Conservation (phyloP, 2,329 filamentous ascomycete species). For the Verticillium nonalfalfae region DNA sequence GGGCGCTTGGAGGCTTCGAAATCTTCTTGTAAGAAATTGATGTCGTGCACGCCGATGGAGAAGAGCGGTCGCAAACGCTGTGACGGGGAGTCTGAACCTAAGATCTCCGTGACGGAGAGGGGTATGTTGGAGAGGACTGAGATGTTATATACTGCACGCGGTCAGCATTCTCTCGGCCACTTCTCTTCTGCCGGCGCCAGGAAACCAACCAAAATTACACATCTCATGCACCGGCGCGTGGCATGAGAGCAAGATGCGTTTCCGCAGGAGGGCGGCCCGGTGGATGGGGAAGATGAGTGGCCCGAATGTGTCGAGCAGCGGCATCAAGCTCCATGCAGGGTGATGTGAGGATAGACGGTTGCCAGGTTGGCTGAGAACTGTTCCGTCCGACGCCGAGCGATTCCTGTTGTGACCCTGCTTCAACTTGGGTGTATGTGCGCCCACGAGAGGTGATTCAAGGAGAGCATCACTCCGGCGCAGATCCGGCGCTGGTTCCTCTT, state of each 20-base stretch:
- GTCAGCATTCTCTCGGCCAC: background rate
- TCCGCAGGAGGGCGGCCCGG: conserved; percentile 76
- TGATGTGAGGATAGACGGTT: conserved; percentile 72
- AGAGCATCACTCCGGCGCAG: conserved; percentile 37
- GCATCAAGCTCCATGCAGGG: conserved; percentile 75
- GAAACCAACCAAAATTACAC: conserved; percentile 76
- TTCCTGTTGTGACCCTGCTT: conserved; percentile 44
- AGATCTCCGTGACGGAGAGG: conserved; percentile 59
- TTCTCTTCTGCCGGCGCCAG: background rate
- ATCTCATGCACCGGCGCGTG: conserved; percentile 77
- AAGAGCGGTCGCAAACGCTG: conserved; percentile 79
- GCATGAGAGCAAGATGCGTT: conserved; percentile 81
- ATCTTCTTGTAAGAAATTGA: conserved; percentile 65
- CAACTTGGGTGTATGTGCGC: conserved; percentile 24
- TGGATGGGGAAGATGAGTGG: conserved; percentile 90
- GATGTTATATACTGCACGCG: conserved; percentile 74
- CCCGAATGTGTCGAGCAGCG: conserved; percentile 76
- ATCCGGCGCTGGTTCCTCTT: conserved; percentile 26
- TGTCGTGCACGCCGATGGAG: conserved; percentile 88
- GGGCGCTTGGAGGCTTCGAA: conserved; percentile 37
- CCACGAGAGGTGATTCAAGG: conserved; percentile 42
- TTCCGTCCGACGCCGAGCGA: conserved; percentile 56
- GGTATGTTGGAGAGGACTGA: conserved; percentile 91
- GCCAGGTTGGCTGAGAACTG: conserved; percentile 49
- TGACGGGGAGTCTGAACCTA: conserved; percentile 56